These are phyloP conservation scores for Achlya hypogyna DNA, from an alignment of 352 stramenopile genomes.

Conservation along the genomic window DNA sequence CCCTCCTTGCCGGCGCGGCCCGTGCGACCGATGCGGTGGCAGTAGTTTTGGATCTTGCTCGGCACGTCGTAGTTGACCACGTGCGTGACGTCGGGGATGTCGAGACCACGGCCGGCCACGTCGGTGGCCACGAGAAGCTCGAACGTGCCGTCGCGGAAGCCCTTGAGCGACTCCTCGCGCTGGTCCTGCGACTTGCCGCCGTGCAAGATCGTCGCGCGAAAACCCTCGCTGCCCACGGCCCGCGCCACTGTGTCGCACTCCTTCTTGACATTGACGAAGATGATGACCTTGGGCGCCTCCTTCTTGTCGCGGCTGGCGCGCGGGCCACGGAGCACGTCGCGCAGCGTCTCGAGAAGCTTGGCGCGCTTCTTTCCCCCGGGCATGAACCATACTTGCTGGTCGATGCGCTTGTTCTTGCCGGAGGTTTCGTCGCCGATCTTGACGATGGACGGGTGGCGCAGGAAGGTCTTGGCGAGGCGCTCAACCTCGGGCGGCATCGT, in stretches of 20 bases:
- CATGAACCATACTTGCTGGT: constrained; percentile 93
- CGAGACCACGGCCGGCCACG: constrained; percentile 92
- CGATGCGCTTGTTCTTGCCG: constrained; percentile 97
- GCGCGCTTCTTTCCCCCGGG: constrained; percentile 86
- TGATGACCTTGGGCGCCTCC: constrained; percentile 91
- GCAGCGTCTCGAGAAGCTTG: constrained; percentile 77
- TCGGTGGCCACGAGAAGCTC: constrained; percentile 92
- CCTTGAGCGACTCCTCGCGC: constrained; percentile 86
- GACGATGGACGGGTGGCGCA: constrained; percentile 95
- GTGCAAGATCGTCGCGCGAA: constrained; percentile 92
- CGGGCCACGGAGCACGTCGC: constrained; percentile 66
- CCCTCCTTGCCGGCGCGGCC: constrained; percentile 96
- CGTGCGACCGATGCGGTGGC: constrained; percentile 97
- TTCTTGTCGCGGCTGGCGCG: constrained; percentile 48
- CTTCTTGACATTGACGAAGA: constrained; percentile 99
- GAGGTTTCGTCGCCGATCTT: constrained; percentile 97
- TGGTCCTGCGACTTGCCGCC: constrained; percentile 96
- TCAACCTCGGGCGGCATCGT: constrained; percentile 98
- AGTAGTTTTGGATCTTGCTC: constrained; percentile 97
- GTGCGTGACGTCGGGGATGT: constrained; percentile 97
- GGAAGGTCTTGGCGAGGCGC: constrained; percentile 93
- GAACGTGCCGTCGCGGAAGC: constrained; percentile 82
- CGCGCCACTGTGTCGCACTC: constrained; percentile 93
- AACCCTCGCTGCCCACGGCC: constrained; percentile 85
- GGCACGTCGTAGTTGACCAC: constrained; percentile 99